Conservation (phyloP, 768 basidiomycete genomes). For the Trametes meyenii region DNA sequence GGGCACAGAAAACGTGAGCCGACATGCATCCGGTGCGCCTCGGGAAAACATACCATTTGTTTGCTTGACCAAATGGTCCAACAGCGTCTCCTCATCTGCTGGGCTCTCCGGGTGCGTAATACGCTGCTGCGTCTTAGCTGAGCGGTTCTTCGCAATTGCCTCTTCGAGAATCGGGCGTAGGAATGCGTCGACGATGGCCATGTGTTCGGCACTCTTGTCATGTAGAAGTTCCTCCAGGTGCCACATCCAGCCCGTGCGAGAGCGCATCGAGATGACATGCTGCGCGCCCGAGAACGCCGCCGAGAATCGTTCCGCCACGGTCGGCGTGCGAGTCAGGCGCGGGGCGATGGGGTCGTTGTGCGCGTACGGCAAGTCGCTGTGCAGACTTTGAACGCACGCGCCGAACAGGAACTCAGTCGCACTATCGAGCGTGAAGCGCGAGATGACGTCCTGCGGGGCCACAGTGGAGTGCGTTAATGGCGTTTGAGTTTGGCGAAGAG, state of each 20-base stretch:
- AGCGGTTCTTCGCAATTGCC: constrained; percentile 23
- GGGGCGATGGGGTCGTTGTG: constrained; percentile 5
- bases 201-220: constrained; percentile 37
- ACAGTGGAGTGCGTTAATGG: background rate
- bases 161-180: constrained; percentile 44
- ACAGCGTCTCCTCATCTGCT: constrained; percentile 41
- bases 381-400: constrained; percentile 43
- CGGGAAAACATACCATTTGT: constrained; percentile 35
- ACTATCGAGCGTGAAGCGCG: constrained; percentile 54
- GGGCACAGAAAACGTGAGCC: background rate
- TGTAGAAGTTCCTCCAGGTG: constrained; percentile 42
- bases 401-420: constrained; percentile 59
- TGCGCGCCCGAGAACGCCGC: constrained; percentile 40
- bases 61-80: constrained; percentile 43
- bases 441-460: constrained; percentile 43
- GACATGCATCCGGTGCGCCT: background rate
- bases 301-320: constrained; percentile 21
- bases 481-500: background rate
- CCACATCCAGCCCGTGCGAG: constrained; percentile 40
- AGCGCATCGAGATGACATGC: constrained; percentile 33
- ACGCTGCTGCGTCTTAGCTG: constrained; percentile 5
- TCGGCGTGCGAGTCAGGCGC: background rate
- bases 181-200: constrained; percentile 43
- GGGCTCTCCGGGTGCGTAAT: constrained; percentile 7
- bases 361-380: constrained; percentile 18